Evolutionary conservation across 139 green algal genomes (phyloP).

Genomic region (Parachlorella kessleri): DNA sequence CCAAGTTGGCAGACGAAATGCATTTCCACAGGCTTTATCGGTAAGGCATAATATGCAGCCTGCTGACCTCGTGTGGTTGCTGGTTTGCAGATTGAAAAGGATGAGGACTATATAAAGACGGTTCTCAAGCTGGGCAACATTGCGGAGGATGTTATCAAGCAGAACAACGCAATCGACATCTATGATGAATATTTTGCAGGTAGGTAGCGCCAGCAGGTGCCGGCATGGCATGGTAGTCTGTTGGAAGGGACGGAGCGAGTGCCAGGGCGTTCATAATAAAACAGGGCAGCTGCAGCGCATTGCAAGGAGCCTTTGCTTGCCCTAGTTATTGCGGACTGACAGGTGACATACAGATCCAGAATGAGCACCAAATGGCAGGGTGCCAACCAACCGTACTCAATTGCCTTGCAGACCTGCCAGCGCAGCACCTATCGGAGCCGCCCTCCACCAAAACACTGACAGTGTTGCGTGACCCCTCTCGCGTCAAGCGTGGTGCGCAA

Average conservation of each 20-base stretch:
- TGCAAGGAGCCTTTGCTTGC: too few relatives aligned
- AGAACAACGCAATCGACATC: constrained; percentile 97
- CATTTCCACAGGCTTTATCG: background rate
- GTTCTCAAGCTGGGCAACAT: constrained; percentile 64
- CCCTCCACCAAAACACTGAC: constrained; percentile 72
- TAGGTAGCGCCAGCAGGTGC: background rate
- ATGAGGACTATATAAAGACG: constrained; percentile 93
- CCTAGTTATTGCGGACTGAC: too few relatives aligned
- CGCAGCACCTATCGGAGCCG: constrained; percentile 15
- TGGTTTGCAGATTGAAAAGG: constrained; percentile 83
- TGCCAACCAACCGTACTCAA: too few relatives aligned
- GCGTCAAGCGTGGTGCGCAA: constrained; percentile 60
- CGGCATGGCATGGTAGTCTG: too few relatives aligned
- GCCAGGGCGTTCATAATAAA: too few relatives aligned
- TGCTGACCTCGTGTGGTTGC: background rate
- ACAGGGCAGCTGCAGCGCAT: too few relatives aligned
- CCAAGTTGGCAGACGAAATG: too few relatives aligned
- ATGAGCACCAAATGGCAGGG: too few relatives aligned
- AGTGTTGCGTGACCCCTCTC: constrained; percentile 81
- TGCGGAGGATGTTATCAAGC: constrained; percentile 85
- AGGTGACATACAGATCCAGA: too few relatives aligned
- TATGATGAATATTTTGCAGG: constrained; percentile 92
- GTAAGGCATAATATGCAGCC: background rate
- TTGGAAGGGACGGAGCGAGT: too few relatives aligned
- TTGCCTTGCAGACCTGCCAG: constrained; percentile 34